Conservation (phyloP, 2,329 filamentous ascomycete genomes). For the Curvularia eragrostidis region DNA sequence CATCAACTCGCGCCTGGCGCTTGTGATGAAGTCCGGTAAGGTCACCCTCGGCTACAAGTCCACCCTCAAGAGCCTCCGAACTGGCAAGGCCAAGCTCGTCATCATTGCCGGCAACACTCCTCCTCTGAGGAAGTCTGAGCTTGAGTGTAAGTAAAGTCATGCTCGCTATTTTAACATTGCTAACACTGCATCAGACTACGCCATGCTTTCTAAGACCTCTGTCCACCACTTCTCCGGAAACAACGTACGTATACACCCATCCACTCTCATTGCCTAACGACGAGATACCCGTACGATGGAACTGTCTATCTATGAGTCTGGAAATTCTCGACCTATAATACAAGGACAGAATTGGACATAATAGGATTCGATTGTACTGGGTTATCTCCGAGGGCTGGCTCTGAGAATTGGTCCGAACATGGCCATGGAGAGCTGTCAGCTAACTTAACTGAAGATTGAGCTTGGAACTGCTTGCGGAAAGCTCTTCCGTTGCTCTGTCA, state of each 20-base stretch:
- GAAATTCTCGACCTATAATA: conserved; percentile 10
- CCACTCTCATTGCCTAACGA: conserved; percentile 50
- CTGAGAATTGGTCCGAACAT: conserved; percentile 84
- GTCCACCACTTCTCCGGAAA: conserved; percentile 98
- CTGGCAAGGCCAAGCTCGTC: conserved; percentile 98
- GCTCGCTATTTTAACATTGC: neutral
- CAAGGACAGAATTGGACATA: conserved; percentile 1
- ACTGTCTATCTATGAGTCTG: neutral
- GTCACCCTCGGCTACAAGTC: conserved; percentile 92
- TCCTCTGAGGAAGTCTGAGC: conserved; percentile 95
- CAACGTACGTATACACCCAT: conserved; percentile 78
- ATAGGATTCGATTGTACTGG: conserved; percentile 13
- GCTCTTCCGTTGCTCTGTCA: conserved; percentile 97
- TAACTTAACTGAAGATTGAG: conserved; percentile 81
- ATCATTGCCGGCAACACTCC: conserved; percentile 96
- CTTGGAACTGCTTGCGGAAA: conserved; percentile 98
- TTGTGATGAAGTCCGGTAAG: conserved; percentile 75
- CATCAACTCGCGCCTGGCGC: conserved; percentile 72
- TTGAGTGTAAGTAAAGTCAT: conserved; percentile 75
- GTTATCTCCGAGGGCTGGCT: conserved; percentile 63
- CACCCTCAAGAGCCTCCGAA: conserved; percentile 84
- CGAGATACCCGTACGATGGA: conserved; percentile 31
- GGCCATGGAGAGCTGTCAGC: conserved; percentile 87
- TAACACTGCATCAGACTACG: conserved; percentile 16
- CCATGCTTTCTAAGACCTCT: conserved; percentile 24